A percentile compares a stretch with the other conserved stretches of the same genome.
Evolutionary conservation across 2,329 filamentous ascomycete species (phyloP).

Genomic region (Ophiostoma sp.): DNA sequence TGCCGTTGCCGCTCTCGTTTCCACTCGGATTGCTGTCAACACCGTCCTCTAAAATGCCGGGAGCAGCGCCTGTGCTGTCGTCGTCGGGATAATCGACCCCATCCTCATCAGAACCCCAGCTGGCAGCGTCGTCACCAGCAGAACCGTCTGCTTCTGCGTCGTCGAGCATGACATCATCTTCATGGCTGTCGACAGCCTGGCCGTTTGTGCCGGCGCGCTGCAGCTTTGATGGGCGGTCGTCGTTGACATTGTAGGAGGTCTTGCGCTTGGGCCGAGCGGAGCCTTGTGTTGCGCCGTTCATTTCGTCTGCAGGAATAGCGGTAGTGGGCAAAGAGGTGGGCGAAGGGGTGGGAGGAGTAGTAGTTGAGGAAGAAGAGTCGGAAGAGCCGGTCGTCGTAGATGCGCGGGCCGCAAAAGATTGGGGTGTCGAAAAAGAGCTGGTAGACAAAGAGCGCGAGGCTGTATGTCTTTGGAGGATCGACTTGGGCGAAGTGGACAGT

Average conservation of each 20-base stretch:
- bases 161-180: constrained; percentile 20
- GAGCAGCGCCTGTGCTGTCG: constrained; percentile 15
- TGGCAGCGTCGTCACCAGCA: constrained; percentile 8
- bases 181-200: too few species aligned
- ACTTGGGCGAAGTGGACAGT: too few species aligned
- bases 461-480: too few species aligned
- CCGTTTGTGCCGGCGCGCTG: constrained; percentile 20
- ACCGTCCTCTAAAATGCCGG: background rate
- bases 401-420: too few species aligned
- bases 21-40: background rate
- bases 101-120: constrained; percentile 18
- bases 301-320: constrained; percentile 17
- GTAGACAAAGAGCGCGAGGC: too few species aligned
- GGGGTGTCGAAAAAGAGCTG: too few species aligned
- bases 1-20: background rate
- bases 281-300: constrained; percentile 21
- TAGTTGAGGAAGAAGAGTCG: too few species aligned
- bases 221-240: constrained; percentile 29
- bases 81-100: constrained; percentile 16
- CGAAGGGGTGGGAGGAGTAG: too few species aligned
- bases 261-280: constrained; percentile 26
- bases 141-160: background rate
- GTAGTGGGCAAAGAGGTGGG: background rate
- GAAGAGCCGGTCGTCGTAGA: too few species aligned
- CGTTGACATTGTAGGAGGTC: constrained; percentile 25